These are phyloP conservation scores for Phoma sp. DNA, from an alignment of 2,329 filamentous ascomycete species.

Conservation along the genomic window DNA sequence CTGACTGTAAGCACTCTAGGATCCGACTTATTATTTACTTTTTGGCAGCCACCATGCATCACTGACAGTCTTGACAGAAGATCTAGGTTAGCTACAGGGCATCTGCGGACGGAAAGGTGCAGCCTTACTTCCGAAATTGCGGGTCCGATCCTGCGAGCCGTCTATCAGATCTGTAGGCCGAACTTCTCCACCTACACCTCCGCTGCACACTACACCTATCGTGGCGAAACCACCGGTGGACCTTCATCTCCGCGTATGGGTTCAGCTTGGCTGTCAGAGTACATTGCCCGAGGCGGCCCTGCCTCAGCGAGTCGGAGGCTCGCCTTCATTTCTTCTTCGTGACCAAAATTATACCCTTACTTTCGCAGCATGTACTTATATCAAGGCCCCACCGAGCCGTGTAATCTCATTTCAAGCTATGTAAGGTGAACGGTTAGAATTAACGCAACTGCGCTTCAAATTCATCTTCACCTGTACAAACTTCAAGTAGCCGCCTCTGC, in stretches of 20 bases:
- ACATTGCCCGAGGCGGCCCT: neutral
- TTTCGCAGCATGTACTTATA: neutral
- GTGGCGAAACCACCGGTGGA: neutral
- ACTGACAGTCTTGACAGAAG: neutral
- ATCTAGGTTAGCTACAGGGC: neutral
- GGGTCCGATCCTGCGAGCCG: neutral
- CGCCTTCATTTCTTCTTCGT: neutral
- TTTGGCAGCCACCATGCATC: neutral
- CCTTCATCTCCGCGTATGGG: neutral
- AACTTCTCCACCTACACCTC: conserved; percentile 1
- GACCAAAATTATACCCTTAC: neutral
- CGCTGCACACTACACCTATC: neutral
- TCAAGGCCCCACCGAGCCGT: too few species aligned
- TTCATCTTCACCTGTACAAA: neutral
- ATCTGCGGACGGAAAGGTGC: neutral
- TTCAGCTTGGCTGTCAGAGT: neutral
- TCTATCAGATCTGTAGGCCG: conserved; percentile 4
- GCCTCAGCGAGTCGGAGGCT: neutral
- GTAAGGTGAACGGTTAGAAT: too few species aligned
- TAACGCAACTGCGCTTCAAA: too few species aligned
- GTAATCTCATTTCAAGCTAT: too few species aligned
- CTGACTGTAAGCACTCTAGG: neutral
- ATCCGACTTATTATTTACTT: neutral
- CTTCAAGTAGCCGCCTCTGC: too few species aligned
- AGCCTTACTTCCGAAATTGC: neutral